Percentiles rank a stretch among this genome's conserved stretches.
Conservation (phyloP, 2,329 filamentous ascomycete genomes). For the Nemania diffusa region DNA sequence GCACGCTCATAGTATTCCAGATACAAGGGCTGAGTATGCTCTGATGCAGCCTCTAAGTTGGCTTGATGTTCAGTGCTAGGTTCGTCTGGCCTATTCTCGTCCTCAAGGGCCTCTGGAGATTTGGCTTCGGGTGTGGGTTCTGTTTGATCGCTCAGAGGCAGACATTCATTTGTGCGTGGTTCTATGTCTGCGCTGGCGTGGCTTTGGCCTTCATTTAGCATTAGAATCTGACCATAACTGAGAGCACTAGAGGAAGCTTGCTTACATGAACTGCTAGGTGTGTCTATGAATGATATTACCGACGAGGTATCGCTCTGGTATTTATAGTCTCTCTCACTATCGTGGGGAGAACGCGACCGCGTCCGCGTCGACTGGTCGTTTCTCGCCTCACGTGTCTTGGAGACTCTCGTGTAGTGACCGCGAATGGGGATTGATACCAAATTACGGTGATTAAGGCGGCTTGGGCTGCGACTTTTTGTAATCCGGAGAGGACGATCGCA, state of each 20-base stretch:
- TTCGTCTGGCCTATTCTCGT: background rate
- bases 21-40: conserved; percentile 14
- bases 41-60: conserved; percentile 17
- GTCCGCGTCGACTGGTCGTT: background rate
- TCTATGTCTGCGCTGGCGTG: background rate
- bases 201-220: background rate
- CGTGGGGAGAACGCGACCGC: background rate
- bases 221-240: background rate
- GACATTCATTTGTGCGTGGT: background rate
- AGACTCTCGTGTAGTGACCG: background rate
- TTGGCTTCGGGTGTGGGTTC: background rate
- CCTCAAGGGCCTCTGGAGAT: background rate
- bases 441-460: background rate
- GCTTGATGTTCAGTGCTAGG: conserved; percentile 15
- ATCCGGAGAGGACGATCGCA: background rate
- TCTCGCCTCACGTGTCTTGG: background rate
- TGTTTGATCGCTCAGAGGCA: background rate
- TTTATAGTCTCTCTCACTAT: background rate
- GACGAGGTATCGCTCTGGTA: background rate
- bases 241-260: background rate
- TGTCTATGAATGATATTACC: background rate
- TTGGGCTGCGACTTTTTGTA: background rate
- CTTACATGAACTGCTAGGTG: background rate
- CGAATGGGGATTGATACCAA: background rate
- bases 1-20: conserved; percentile 19